A percentile compares a stretch with the other conserved stretches of the same genome.
Conservation (phyloP, 805 yeast species). For the Nakazawaea wyomingensis region DNA sequence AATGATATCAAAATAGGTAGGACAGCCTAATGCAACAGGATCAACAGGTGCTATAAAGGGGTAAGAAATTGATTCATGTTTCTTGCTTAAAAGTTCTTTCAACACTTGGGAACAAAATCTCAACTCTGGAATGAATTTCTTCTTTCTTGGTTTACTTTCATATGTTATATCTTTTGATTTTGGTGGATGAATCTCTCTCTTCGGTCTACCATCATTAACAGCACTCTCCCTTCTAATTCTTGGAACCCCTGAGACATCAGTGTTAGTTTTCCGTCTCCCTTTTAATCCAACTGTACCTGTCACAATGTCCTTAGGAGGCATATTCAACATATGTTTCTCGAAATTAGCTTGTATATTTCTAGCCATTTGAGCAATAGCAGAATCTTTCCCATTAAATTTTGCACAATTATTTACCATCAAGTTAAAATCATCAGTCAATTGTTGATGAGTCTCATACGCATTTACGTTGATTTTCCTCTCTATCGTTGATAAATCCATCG, state of each 20-base stretch:
- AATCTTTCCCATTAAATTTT: slow-evolving; percentile 77
- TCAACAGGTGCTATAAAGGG: slow-evolving; percentile 95
- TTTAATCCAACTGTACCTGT: slow-evolving; percentile 23
- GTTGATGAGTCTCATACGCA: slow-evolving; percentile 68
- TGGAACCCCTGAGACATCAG: slow-evolving; percentile 45
- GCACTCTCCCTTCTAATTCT: slow-evolving; percentile 72
- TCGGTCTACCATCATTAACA: slow-evolving; percentile 71
- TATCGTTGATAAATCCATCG: slow-evolving; percentile 92
- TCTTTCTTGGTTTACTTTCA: slow-evolving; percentile 85
- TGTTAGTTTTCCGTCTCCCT: slow-evolving; percentile 25
- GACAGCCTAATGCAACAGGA: slow-evolving; percentile 89
- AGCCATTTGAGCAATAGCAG: slow-evolving; percentile 89
- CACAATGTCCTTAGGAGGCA: slow-evolving; percentile 63
- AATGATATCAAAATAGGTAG: slow-evolving; percentile 80
- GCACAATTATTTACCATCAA: slow-evolving; percentile 80
- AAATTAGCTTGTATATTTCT: slow-evolving; percentile 85
- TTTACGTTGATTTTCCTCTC: slow-evolving; percentile 69
- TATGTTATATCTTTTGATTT: slow-evolving; percentile 90
- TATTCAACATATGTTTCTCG: slow-evolving; percentile 85
- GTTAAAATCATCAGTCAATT: slow-evolving; percentile 72
- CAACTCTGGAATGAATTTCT: slow-evolving; percentile 85
- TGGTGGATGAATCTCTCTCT: slow-evolving; percentile 95
- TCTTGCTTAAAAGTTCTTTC: slow-evolving; percentile 78
- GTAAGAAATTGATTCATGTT: slow-evolving; percentile 77
- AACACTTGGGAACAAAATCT: slow-evolving; percentile 78